These are phyloP conservation scores for Lentinula edodes DNA, from an alignment of 768 basidiomycete genomes.

Conservation along the genomic window DNA sequence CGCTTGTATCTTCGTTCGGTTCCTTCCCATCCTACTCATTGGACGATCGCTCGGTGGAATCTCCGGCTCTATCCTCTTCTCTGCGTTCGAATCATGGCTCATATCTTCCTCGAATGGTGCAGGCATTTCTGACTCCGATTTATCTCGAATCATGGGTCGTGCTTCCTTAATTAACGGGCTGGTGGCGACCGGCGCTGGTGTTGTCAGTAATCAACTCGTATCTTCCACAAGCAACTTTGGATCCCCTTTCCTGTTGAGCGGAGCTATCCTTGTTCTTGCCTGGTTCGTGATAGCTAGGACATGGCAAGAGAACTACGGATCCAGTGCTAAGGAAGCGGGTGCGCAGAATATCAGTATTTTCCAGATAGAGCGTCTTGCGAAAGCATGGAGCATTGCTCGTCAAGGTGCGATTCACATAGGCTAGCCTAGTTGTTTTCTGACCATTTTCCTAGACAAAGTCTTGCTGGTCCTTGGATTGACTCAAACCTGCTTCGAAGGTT, in stretches of 20 bases:
- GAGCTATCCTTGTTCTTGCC: slow-evolving; percentile 42
- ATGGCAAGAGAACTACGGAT: slow-evolving; percentile 73
- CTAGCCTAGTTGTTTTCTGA: not conserved
- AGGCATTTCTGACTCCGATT: slow-evolving; percentile 47
- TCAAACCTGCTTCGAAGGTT: slow-evolving; percentile 80
- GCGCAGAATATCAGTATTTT: slow-evolving; percentile 31
- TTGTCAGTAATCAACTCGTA: slow-evolving; percentile 64
- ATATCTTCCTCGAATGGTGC: slow-evolving; percentile 53
- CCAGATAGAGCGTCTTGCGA: slow-evolving; percentile 45
- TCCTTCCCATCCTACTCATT: slow-evolving; percentile 52
- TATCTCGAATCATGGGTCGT: slow-evolving; percentile 67
- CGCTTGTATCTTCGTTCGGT: slow-evolving; percentile 49
- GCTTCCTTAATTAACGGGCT: slow-evolving; percentile 72
- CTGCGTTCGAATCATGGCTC: slow-evolving; percentile 75
- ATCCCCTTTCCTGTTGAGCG: slow-evolving; percentile 66
- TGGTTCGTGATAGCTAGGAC: slow-evolving; percentile 50
- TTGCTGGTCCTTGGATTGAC: slow-evolving; percentile 64
- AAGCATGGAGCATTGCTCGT: slow-evolving; percentile 55
- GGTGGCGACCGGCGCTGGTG: slow-evolving; percentile 62
- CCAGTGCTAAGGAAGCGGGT: slow-evolving; percentile 23
- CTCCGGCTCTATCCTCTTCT: slow-evolving; percentile 72
- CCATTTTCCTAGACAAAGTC: slow-evolving; percentile 35
- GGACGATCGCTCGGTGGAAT: slow-evolving; percentile 66
- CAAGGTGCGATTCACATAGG: slow-evolving; percentile 29
- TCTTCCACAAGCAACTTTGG: slow-evolving; percentile 43